Conservation (phyloP, 495 filamentous ascomycete genomes). For the Tuber magnatum region DNA sequence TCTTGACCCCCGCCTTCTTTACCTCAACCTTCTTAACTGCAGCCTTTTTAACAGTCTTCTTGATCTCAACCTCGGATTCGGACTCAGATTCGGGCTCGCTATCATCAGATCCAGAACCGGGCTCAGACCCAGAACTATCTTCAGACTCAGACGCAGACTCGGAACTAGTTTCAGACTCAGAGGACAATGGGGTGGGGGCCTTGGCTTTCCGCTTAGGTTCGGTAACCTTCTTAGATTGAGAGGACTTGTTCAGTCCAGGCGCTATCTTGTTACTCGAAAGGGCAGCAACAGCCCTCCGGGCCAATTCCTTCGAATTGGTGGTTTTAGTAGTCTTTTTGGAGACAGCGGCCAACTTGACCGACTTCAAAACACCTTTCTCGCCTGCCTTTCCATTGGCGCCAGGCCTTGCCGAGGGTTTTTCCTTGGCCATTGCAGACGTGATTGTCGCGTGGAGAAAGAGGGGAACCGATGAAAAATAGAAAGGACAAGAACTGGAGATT, state of each 20-base stretch:
- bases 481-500: conserved; percentile 24
- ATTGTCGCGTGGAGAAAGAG: conserved; percentile 11
- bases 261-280: conserved; percentile 19
- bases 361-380: conserved; percentile 33
- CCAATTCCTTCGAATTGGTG: conserved; percentile 45
- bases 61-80: conserved; percentile 40
- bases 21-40: conserved; percentile 28
- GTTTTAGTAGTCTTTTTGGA: conserved; percentile 41
- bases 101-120: conserved; percentile 33
- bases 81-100: no score
- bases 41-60: conserved; percentile 22
- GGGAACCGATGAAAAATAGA: conserved; percentile 11
- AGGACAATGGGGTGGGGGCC: conserved; percentile 46
- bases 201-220: conserved; percentile 47
- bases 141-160: conserved; percentile 42
- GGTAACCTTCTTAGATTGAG: conserved; percentile 44
- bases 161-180: conserved; percentile 41
- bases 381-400: conserved; percentile 46
- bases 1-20: conserved; percentile 34
- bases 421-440: conserved; percentile 46
- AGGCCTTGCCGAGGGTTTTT: conserved; percentile 50
- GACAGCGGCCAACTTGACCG: conserved; percentile 47
- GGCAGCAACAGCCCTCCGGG: conserved; percentile 42
- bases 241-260: conserved; percentile 18
- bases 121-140: conserved; percentile 39